Percentiles rank a stretch among this genome's conserved stretches.
Conservation (phyloP, 331 rosid genomes). For the Malus hybrid region DNA sequence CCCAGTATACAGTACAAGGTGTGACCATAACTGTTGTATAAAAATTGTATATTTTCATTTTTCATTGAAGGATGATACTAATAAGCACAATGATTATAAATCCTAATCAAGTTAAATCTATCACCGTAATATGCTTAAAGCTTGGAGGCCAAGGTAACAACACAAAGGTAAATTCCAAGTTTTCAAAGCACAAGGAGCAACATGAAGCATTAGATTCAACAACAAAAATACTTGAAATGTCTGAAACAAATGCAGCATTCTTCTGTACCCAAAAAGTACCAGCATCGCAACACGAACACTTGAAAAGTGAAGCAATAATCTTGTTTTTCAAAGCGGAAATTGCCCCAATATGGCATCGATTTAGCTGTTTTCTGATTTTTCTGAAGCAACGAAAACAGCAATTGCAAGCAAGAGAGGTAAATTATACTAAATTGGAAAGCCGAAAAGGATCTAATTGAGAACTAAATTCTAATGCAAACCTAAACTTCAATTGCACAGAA, state of each 20-base stretch:
- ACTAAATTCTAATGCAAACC: background rate
- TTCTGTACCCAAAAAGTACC: background rate
- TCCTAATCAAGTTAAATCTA: background rate
- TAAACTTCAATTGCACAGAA: background rate
- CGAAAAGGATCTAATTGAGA: conserved; percentile 2
- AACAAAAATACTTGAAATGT: background rate
- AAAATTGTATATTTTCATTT: background rate
- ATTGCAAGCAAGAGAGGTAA: background rate
- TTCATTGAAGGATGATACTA: background rate
- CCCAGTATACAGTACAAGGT: background rate
- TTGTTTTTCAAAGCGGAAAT: background rate
- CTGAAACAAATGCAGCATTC: background rate
- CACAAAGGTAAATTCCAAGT: background rate
- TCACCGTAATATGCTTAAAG: background rate
- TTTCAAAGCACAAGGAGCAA: background rate
- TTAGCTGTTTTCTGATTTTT: background rate
- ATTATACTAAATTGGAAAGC: background rate
- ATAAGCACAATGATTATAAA: background rate
- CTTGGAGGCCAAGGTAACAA: background rate
- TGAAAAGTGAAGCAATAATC: background rate
- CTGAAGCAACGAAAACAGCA: background rate
- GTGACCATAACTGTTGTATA: background rate
- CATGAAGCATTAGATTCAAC: background rate
- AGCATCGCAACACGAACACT: background rate
- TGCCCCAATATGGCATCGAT: no score